These are phyloP conservation scores for Funneliformis caledonium DNA, from an alignment of 371 early-diverging fungal species.

Conservation along the genomic window DNA sequence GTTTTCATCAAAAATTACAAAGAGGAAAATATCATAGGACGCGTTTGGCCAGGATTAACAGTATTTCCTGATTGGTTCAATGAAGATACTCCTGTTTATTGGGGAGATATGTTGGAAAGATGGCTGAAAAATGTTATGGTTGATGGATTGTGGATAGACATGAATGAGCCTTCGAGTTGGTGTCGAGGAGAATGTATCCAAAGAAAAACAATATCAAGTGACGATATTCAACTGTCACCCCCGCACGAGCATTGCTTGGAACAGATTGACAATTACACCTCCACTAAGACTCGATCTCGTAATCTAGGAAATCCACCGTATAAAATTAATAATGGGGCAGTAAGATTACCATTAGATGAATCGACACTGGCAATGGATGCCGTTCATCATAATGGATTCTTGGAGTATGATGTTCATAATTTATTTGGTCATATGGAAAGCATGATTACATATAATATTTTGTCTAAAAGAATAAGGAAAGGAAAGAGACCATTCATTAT, in stretches of 20 bases:
- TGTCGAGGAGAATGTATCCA: slow-evolving; percentile 19
- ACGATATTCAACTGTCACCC: not conserved
- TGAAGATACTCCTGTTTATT: slow-evolving; percentile 55
- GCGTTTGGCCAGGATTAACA: slow-evolving; percentile 72
- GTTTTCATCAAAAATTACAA: slow-evolving; percentile 59
- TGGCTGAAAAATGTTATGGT: slow-evolving; percentile 53
- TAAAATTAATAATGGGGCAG: slow-evolving; percentile 34
- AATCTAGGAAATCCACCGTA: slow-evolving; percentile 32
- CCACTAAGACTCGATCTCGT: not conserved
- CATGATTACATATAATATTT: slow-evolving; percentile 55
- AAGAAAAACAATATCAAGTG: not conserved
- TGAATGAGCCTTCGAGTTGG: slow-evolving; percentile 34
- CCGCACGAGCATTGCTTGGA: not conserved
- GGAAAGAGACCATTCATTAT: slow-evolving; percentile 73
- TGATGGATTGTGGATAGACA: slow-evolving; percentile 54
- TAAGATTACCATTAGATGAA: not conserved
- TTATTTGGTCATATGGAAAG: slow-evolving; percentile 68
- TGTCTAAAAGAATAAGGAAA: slow-evolving; percentile 45
- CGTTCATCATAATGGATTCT: slow-evolving; percentile 37
- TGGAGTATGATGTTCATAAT: slow-evolving; percentile 69
- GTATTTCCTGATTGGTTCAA: slow-evolving; percentile 70
- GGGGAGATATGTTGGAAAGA: slow-evolving; percentile 53
- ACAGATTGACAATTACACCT: not conserved
- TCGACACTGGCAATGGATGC: slow-evolving; percentile 27
- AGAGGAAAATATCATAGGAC: slow-evolving; percentile 55